These are phyloP conservation scores for Asterionellopsis glacialis DNA, from an alignment of 108 stramenopile genomes.

Conservation along the genomic window DNA sequence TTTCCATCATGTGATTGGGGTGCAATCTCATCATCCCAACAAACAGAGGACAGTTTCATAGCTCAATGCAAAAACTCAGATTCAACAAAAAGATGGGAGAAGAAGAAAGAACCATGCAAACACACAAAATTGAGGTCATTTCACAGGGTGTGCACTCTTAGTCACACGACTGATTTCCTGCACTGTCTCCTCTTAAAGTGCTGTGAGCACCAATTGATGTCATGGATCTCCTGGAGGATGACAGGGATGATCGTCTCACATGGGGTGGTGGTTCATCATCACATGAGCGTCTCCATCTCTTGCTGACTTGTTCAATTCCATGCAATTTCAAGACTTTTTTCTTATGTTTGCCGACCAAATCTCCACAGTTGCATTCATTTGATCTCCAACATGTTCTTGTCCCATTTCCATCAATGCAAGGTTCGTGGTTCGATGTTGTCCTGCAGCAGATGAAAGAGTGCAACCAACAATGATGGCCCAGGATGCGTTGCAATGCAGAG, in stretches of 20 bases:
- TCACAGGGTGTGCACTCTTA: no score
- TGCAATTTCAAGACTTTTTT: conserved; percentile 82
- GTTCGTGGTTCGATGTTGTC: conserved; percentile 68
- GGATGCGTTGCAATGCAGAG: no score
- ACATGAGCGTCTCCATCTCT: conserved; percentile 85
- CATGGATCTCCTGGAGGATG: conserved; percentile 75
- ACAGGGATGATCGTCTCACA: conserved; percentile 65
- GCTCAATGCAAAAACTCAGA: conserved; percentile 85
- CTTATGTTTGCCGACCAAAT: conserved; percentile 89
- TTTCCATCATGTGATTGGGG: conserved; percentile 81
- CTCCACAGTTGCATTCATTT: conserved; percentile 90
- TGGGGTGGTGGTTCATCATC: conserved; percentile 88
- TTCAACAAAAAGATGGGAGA: conserved; percentile 52
- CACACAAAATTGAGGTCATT: no score
- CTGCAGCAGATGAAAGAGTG: no score
- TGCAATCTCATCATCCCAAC: conserved; percentile 86
- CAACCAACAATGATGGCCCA: no score
- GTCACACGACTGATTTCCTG: no score
- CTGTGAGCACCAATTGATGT: conserved; percentile 74
- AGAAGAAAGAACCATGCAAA: conserved; percentile 4
- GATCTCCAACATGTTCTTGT: conserved; percentile 93
- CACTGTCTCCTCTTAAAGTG: no score
- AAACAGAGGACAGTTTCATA: conserved; percentile 71
- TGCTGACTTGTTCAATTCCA: conserved; percentile 76
- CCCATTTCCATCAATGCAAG: conserved; percentile 84